Evolutionary conservation across 148 eudicot genomes (phyloP).

Genomic region (Suaeda aralocaspica): DNA sequence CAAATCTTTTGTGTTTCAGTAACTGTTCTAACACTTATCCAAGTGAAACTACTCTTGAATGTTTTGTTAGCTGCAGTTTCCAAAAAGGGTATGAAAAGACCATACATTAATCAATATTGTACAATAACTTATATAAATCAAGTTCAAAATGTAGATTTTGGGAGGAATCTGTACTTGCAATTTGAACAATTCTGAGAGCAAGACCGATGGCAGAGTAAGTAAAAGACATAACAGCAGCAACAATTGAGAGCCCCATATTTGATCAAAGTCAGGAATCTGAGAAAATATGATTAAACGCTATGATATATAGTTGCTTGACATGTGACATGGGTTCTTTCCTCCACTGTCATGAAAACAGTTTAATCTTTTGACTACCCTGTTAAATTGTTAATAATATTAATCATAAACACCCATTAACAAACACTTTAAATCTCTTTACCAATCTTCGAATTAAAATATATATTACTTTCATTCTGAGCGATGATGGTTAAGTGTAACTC

Average conservation of each 20-base stretch:
- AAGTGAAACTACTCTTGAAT: conserved; percentile 42
- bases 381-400: too few species aligned
- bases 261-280: conserved; percentile 55
- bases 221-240: conserved; percentile 55
- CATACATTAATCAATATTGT: background rate
- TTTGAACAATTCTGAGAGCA: conserved; percentile 44
- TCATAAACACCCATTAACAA: background rate
- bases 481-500: conserved; percentile 23
- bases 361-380: conserved; percentile 53
- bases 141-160: background rate
- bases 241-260: conserved; percentile 46
- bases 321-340: conserved; percentile 39
- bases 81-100: background rate
- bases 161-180: conserved; percentile 27
- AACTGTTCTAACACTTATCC: conserved; percentile 42
- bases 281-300: conserved; percentile 42
- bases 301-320: conserved; percentile 56
- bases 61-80: conserved; percentile 32
- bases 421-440: too few species aligned
- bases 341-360: conserved; percentile 45
- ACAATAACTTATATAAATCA: background rate
- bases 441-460: too few species aligned
- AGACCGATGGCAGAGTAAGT: conserved; percentile 50
- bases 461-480: too few species aligned
- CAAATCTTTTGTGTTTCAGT: conserved; percentile 50